phyloP scores from a whole-genome alignment of 805 yeast species.

The Wickerhamiella sergipiensis region DNA sequence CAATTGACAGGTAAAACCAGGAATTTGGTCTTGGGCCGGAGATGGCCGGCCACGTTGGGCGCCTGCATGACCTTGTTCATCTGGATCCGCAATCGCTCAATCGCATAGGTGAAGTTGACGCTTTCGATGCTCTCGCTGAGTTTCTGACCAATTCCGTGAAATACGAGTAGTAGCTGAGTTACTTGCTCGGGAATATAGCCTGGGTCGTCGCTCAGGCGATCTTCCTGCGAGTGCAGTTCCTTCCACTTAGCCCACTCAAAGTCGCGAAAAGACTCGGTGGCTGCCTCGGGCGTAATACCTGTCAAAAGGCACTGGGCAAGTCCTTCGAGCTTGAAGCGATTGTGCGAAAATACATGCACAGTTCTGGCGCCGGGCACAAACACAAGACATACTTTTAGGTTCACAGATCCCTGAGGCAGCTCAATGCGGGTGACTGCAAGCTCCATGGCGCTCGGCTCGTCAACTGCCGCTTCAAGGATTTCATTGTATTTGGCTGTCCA shows the following conservation, averaged over 20 bases:
- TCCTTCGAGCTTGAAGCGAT: neutral
- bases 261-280: conserved; percentile 7
- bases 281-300: conserved; percentile 9
- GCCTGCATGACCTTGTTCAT: conserved; percentile 19
- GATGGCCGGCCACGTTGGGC: conserved; percentile 12
- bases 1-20: conserved; percentile 67
- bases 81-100: conserved; percentile 26
- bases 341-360: neutral
- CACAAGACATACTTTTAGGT: conserved; percentile 14
- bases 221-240: conserved; percentile 15
- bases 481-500: conserved; percentile 18
- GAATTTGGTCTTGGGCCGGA: conserved; percentile 13
- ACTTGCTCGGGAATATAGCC: conserved; percentile 26
- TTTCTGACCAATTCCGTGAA: conserved; percentile 92
- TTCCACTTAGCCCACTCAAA: conserved; percentile 25
- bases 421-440: conserved; percentile 14
- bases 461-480: conserved; percentile 17
- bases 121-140: conserved; percentile 68
- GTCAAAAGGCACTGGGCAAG: conserved; percentile 8
- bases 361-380: conserved; percentile 17
- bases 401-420: conserved; percentile 10
- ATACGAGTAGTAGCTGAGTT: conserved; percentile 59
- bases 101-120: conserved; percentile 71
- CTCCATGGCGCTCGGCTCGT: conserved; percentile 19
- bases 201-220: conserved; percentile 18